phyloP scores from a whole-genome alignment of 345 rosid genomes.

The Lumnitzera racemosa region DNA sequence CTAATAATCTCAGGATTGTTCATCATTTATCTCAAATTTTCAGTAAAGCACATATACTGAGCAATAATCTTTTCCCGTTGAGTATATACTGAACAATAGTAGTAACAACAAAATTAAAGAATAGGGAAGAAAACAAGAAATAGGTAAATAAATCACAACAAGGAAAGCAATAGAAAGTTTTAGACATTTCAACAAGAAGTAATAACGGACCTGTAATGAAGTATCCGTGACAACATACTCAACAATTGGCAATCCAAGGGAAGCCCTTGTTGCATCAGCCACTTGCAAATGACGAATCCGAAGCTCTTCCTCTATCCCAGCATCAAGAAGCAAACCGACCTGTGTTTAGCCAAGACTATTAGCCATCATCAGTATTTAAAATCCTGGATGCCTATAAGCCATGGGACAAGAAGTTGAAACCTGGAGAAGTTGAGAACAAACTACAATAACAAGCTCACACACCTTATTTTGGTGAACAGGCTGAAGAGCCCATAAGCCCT shows the following conservation, averaged over 20 bases:
- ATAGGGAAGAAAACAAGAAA: background rate
- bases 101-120: too few relatives aligned
- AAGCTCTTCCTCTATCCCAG: conserved; percentile 52
- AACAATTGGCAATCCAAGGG: conserved; percentile 62
- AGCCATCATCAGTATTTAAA: conserved; percentile 2
- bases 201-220: conserved; percentile 27
- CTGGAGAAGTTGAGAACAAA: background rate
- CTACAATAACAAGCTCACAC: background rate
- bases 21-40: too few relatives aligned
- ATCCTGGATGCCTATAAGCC: background rate
- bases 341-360: conserved; percentile 15
- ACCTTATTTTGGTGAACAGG: conserved; percentile 65
- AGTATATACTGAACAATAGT: too few relatives aligned
- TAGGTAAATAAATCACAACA: too few relatives aligned
- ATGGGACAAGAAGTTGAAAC: too few relatives aligned
- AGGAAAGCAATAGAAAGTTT: too few relatives aligned
- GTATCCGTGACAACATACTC: conserved; percentile 45
- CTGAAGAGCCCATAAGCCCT: conserved; percentile 46
- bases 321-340: conserved; percentile 65
- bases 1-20: too few relatives aligned
- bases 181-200: background rate
- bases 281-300: conserved; percentile 52
- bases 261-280: conserved; percentile 64
- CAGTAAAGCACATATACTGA: too few relatives aligned
- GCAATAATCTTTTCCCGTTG: too few relatives aligned